phyloP scores from a whole-genome alignment of 1,284 basidiomycete genomes.

The Gomphus bonarii region DNA sequence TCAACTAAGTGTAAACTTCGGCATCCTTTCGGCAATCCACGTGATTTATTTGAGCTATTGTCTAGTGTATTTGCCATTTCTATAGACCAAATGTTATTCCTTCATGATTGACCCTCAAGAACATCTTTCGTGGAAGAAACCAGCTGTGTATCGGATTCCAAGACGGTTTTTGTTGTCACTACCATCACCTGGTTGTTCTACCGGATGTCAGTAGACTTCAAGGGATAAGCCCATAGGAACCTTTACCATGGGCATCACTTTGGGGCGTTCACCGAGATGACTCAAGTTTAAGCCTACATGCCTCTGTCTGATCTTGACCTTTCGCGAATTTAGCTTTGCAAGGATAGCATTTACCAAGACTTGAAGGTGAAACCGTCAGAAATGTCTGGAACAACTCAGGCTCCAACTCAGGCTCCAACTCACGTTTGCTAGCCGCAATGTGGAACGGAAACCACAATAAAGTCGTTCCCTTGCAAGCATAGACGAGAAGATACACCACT shows the following conservation, averaged over 20 bases:
- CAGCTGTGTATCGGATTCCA: background rate
- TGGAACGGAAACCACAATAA: conserved; percentile 1
- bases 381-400: background rate
- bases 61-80: too few relatives aligned
- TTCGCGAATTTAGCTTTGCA: background rate
- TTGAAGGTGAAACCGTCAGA: background rate
- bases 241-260: background rate
- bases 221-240: background rate
- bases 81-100: background rate
- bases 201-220: background rate
- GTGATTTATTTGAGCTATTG: too few relatives aligned
- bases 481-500: background rate
- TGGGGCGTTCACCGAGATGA: background rate
- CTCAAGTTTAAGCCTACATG: background rate
- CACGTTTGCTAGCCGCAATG: background rate
- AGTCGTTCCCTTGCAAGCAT: background rate
- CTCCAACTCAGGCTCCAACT: background rate
- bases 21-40: too few relatives aligned
- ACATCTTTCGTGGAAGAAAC: background rate
- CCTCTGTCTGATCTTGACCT: too few relatives aligned
- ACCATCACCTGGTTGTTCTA: background rate
- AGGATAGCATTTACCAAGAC: background rate
- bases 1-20: background rate
- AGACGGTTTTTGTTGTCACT: background rate
- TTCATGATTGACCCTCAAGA: background rate